A percentile compares a stretch with the other conserved stretches of the same genome.
These are phyloP conservation scores for Penicillium crystallinum DNA, from an alignment of 495 filamentous ascomycete species.

Conservation along the genomic window DNA sequence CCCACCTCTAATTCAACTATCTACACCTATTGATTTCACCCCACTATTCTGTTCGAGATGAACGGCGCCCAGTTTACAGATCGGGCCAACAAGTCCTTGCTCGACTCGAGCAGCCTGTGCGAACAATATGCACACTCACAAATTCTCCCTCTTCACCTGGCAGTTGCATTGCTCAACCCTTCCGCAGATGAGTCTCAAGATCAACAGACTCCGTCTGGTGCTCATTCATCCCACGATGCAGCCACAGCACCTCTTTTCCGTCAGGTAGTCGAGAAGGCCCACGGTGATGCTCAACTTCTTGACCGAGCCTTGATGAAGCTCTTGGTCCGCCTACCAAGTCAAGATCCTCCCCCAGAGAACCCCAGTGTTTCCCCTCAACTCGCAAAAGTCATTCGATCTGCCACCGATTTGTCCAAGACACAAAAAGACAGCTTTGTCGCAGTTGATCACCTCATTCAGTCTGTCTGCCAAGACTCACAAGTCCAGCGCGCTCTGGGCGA, in stretches of 20 bases:
- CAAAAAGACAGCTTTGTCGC: conserved; percentile 94
- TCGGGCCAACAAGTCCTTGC: conserved; percentile 77
- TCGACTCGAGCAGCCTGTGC: conserved; percentile 77
- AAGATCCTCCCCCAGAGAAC: conserved; percentile 88
- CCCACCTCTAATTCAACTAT: not conserved
- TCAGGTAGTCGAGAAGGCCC: conserved; percentile 89
- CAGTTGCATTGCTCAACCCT: conserved; percentile 82
- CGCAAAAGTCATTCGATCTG: conserved; percentile 71
- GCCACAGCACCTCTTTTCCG: conserved; percentile 70
- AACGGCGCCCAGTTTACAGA: conserved; percentile 75
- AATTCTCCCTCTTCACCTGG: conserved; percentile 81
- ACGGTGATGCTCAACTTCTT: conserved; percentile 84
- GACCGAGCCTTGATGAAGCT: conserved; percentile 86
- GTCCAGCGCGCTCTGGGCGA: conserved; percentile 73
- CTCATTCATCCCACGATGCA: conserved; percentile 53
- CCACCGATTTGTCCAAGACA: conserved; percentile 87
- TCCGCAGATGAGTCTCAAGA: conserved; percentile 71
- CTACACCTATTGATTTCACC: conserved; percentile 3
- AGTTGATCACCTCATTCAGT: conserved; percentile 86
- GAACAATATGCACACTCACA: conserved; percentile 87
- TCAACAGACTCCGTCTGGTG: conserved; percentile 50
- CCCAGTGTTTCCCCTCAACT: conserved; percentile 76
- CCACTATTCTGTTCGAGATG: conserved; percentile 28
- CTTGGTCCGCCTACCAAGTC: conserved; percentile 83
- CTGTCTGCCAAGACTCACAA: conserved; percentile 69